Conservation (phyloP, 371 early-diverging fungal genomes). For the Haplosporangium sp. region DNA sequence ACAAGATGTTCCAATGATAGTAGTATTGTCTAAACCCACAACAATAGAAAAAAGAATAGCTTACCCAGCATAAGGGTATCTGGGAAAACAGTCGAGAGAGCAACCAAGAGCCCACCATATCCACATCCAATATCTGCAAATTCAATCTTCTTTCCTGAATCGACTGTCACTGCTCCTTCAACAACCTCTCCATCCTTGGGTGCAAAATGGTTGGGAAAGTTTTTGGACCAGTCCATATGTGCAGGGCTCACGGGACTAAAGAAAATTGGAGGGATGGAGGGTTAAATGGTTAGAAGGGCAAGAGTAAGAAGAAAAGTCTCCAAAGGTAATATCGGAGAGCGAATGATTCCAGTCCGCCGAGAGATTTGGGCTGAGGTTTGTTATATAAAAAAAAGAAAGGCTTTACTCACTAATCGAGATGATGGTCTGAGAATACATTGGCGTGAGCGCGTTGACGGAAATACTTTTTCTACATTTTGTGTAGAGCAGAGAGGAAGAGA, state of each 20-base stretch:
- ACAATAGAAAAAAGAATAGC: background rate
- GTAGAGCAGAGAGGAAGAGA: too few species aligned
- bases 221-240: conserved; percentile 90
- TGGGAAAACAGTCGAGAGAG: conserved; percentile 92
- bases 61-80: conserved; percentile 90
- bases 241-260: conserved; percentile 87
- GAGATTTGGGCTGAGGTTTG: too few species aligned
- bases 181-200: conserved; percentile 58
- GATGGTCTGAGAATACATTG: conserved; percentile 97
- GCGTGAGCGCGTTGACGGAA: conserved; percentile 99
- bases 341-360: too few species aligned
- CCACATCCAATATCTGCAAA: conserved; percentile 99
- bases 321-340: too few species aligned
- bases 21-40: too few species aligned
- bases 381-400: too few species aligned
- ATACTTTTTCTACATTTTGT: conserved; percentile 77
- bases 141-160: conserved; percentile 75
- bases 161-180: conserved; percentile 40
- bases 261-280: too few species aligned
- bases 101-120: conserved; percentile 96
- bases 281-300: too few species aligned
- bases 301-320: too few species aligned
- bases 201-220: conserved; percentile 84
- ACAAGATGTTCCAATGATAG: too few species aligned
- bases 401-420: conserved; percentile 85